A percentile compares a stretch with the other conserved stretches of the same genome.
Evolutionary conservation across 306 rosid species (phyloP).

Genomic region (Sicyos baderoa): DNA sequence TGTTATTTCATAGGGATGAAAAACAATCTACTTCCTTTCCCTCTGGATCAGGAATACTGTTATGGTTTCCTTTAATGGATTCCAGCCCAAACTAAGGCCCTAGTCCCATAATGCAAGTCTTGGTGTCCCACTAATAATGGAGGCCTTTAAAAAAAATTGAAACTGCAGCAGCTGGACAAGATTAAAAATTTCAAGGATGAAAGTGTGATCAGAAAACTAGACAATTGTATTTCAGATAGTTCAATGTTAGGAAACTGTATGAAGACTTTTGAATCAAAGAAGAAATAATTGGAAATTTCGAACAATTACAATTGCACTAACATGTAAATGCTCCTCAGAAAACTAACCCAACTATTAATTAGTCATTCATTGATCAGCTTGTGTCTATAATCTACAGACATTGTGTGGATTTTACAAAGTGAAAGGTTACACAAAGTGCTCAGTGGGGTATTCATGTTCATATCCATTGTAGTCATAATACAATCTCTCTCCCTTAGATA

Average conservation of each 20-base stretch:
- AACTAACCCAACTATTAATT: background rate
- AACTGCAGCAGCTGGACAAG: background rate
- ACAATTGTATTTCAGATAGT: background rate
- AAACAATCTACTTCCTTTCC: no score
- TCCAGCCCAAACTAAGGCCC: slow-evolving; percentile 9
- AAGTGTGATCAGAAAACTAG: background rate
- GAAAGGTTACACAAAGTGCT: slow-evolving; percentile 53
- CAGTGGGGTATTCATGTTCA: slow-evolving; percentile 89
- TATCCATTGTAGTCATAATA: slow-evolving; percentile 86
- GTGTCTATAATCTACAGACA: slow-evolving; percentile 7
- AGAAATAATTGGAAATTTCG: background rate
- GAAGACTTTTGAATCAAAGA: background rate
- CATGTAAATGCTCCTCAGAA: background rate
- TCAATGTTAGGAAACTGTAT: background rate
- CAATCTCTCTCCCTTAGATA: slow-evolving; percentile 81
- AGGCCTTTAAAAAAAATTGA: background rate
- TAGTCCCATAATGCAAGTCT: background rate
- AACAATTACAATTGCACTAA: background rate
- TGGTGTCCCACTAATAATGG: background rate
- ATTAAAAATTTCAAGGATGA: background rate
- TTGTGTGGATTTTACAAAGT: slow-evolving; percentile 39
- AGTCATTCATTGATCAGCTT: slow-evolving; percentile 14
- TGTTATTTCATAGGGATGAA: background rate
- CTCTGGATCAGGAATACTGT: background rate
- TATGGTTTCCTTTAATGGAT: background rate